Percentiles rank a stretch among this genome's conserved stretches.
Evolutionary conservation across 345 rosid genomes (phyloP).

Genomic region (Conringia planisiliqua): DNA sequence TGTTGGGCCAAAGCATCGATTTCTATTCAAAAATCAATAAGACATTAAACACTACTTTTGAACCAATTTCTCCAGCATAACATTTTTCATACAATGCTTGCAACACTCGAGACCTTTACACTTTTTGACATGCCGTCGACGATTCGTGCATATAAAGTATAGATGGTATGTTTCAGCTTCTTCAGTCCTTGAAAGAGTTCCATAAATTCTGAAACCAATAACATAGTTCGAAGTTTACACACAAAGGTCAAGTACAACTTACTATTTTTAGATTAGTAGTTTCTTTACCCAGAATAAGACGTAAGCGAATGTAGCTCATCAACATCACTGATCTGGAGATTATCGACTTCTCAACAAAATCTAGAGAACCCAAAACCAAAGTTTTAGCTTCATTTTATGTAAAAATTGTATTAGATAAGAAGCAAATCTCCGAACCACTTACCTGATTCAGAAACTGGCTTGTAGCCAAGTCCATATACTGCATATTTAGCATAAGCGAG

Average conservation of each 20-base stretch:
- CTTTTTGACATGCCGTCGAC: slow-evolving; percentile 1
- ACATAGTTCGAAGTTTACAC: background rate
- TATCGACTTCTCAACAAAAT: slow-evolving; percentile 28
- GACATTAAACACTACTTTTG: no score
- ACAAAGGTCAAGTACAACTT: background rate
- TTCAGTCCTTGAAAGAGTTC: slow-evolving; percentile 49
- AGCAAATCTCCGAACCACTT: background rate
- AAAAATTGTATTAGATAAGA: background rate
- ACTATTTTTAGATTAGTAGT: background rate
- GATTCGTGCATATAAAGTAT: slow-evolving; percentile 9
- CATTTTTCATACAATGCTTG: background rate
- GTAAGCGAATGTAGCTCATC: slow-evolving; percentile 44
- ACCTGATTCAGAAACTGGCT: slow-evolving; percentile 43
- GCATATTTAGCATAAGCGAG: slow-evolving; percentile 69
- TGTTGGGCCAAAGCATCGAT: no score
- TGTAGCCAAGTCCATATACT: slow-evolving; percentile 52
- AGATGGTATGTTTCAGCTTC: slow-evolving; percentile 45
- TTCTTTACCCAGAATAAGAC: slow-evolving; percentile 54
- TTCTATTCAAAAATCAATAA: no score
- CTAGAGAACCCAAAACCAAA: slow-evolving; percentile 33
- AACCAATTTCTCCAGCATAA: background rate
- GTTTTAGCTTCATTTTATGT: background rate
- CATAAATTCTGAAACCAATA: slow-evolving; percentile 37
- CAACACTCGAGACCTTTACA: slow-evolving; percentile 5
- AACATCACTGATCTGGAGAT: slow-evolving; percentile 39